A percentile compares a stretch with the other conserved stretches of the same genome.
Conservation (phyloP, 2,329 filamentous ascomycete species). For the Phyllosticta capitalensis region DNA sequence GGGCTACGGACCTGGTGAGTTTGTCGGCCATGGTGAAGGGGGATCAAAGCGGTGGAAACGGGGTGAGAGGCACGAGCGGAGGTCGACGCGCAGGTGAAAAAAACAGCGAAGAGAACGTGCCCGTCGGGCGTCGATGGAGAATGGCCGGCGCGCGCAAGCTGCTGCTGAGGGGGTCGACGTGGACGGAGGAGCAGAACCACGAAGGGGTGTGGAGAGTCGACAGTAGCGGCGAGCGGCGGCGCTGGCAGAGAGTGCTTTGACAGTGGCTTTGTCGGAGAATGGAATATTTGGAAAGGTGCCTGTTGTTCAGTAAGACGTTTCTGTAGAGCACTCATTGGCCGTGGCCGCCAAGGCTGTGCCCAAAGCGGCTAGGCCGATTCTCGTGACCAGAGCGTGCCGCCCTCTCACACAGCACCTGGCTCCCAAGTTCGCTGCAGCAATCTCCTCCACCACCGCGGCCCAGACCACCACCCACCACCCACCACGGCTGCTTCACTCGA, state of each 20-base stretch:
- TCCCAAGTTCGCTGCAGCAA: not conserved
- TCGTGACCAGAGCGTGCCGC: too few species aligned
- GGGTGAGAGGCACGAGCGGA: not conserved
- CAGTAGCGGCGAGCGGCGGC: conserved; percentile 5
- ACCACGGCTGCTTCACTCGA: conserved; percentile 6
- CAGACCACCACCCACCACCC: conserved; percentile 8
- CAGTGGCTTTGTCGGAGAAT: conserved; percentile 9
- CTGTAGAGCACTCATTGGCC: not conserved
- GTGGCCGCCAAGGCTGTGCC: too few species aligned
- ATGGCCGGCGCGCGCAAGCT: not conserved
- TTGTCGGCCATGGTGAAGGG: conserved; percentile 69
- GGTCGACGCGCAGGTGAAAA: not conserved
- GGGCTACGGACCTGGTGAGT: conserved; percentile 68
- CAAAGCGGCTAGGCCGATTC: too few species aligned
- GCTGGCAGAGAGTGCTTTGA: conserved; percentile 7
- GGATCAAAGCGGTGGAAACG: not conserved
- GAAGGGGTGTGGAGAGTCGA: not conserved
- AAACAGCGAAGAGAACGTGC: not conserved
- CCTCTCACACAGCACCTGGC: not conserved
- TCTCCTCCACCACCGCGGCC: not conserved
- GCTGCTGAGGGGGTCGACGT: not conserved
- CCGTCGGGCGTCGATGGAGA: conserved; percentile 4
- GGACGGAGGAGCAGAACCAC: conserved; percentile 1
- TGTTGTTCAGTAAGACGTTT: not conserved
- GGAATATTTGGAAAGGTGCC: not conserved